Evolutionary conservation across 1,284 basidiomycete genomes (phyloP).

Genomic region (Omphalotus olearius): DNA sequence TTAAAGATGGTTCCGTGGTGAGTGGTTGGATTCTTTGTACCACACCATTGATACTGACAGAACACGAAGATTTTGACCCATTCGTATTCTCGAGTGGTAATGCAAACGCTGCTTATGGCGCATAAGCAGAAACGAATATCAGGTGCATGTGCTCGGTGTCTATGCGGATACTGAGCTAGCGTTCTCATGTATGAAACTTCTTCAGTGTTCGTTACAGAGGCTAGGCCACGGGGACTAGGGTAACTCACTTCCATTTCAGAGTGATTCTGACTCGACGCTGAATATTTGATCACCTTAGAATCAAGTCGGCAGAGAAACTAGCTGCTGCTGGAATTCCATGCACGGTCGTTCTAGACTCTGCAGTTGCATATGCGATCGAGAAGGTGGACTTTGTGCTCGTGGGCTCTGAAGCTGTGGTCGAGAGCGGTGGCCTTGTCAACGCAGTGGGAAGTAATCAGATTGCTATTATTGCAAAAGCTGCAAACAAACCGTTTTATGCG

Average conservation of each 20-base stretch:
- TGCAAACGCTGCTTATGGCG: slow-evolving; percentile 87
- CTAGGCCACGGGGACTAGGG: slow-evolving; percentile 82
- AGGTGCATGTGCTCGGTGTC: slow-evolving; percentile 26
- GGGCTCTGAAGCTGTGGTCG: slow-evolving; percentile 96
- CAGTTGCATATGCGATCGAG: slow-evolving; percentile 96
- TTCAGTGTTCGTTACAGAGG: slow-evolving; percentile 93
- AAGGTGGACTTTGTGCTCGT: slow-evolving; percentile 93
- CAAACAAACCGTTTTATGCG: slow-evolving; percentile 95
- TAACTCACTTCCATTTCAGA: slow-evolving; percentile 30
- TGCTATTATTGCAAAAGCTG: slow-evolving; percentile 92
- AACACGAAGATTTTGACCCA: slow-evolving; percentile 83
- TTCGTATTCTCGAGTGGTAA: slow-evolving; percentile 93
- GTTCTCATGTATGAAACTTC: slow-evolving; percentile 12
- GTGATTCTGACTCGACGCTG: slow-evolving; percentile 8
- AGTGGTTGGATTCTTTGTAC: slow-evolving; percentile 16
- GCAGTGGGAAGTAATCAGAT: slow-evolving; percentile 95
- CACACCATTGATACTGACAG: slow-evolving; percentile 6
- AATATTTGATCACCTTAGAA: slow-evolving; percentile 38
- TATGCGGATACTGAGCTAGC: not conserved
- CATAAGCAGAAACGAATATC: slow-evolving; percentile 90
- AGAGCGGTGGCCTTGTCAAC: slow-evolving; percentile 87
- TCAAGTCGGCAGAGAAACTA: slow-evolving; percentile 85
- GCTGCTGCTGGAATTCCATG: slow-evolving; percentile 88
- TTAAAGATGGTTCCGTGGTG: slow-evolving; percentile 91
- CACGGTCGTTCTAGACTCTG: slow-evolving; percentile 93